These are phyloP conservation scores for Zea luxurians DNA, from an alignment of 176 grass and related monocot genomes.

Conservation along the genomic window DNA sequence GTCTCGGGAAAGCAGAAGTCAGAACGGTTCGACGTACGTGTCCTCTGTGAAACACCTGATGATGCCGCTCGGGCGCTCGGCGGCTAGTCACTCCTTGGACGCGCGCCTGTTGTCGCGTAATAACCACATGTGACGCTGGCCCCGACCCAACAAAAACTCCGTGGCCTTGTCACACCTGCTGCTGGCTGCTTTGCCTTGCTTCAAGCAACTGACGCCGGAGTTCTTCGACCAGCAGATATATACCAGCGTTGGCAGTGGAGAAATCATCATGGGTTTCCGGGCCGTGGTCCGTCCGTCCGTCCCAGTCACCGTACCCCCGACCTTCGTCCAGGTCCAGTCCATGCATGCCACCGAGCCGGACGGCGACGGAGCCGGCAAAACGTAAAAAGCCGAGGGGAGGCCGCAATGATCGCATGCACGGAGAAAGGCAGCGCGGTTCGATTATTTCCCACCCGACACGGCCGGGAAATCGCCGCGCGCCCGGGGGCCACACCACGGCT, in stretches of 20 bases:
- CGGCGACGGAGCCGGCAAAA: constrained; percentile 27
- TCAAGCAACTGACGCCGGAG: constrained; percentile 6
- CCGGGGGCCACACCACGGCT: not conserved
- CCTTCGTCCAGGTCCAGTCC: not conserved
- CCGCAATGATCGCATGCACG: constrained; percentile 41
- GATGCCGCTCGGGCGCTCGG: not conserved
- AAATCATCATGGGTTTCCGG: constrained; percentile 28
- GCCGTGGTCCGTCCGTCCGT: not conserved
- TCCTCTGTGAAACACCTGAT: not conserved
- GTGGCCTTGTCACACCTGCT: constrained; percentile 16
- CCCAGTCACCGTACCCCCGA: not conserved
- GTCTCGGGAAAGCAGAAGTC: not conserved
- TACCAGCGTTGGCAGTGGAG: not conserved
- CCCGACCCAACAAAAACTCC: constrained; percentile 21
- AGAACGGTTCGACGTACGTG: not conserved
- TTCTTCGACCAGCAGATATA: not conserved
- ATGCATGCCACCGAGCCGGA: not conserved
- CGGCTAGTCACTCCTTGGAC: constrained; percentile 25
- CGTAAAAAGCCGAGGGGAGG: not conserved
- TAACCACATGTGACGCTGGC: not conserved
- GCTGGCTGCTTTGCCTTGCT: not conserved
- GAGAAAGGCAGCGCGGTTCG: not conserved
- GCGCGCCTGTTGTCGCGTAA: constrained; percentile 14
- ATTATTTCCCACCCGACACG: constrained; percentile 1
- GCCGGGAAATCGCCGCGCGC: not conserved